Conservation (phyloP, 1,139 yeast genomes). For the Protomyces inundatus region DNA sequence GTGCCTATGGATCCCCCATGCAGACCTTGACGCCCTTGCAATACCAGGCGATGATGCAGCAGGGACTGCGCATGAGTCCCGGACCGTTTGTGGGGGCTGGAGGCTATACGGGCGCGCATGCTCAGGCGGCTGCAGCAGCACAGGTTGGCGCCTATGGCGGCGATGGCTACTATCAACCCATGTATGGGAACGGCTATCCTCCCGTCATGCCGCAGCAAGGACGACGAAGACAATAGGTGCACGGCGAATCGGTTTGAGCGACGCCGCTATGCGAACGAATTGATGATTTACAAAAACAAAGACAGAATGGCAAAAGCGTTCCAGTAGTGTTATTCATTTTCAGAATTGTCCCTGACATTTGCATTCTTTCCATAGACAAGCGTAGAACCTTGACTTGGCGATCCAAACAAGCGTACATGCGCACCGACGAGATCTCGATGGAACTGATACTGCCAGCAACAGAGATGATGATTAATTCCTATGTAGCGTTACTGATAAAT, state of each 20-base stretch:
- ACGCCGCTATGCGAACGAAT: background rate
- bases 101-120: background rate
- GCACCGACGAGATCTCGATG: too few relatives aligned
- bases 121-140: background rate
- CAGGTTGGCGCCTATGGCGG: background rate
- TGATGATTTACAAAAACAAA: too few relatives aligned
- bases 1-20: conserved; percentile 2
- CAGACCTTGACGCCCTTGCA: conserved; percentile 6
- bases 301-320: too few relatives aligned
- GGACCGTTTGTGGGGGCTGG: background rate
- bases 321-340: too few relatives aligned
- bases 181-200: background rate
- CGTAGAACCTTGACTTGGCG: too few relatives aligned
- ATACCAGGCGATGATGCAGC: conserved; percentile 22
- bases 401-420: too few relatives aligned
- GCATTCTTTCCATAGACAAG: too few relatives aligned
- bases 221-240: background rate
- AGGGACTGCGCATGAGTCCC: conserved; percentile 9
- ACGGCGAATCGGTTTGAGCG: background rate
- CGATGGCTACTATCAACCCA: background rate
- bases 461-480: too few relatives aligned
- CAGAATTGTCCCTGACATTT: too few relatives aligned
- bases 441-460: too few relatives aligned
- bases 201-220: background rate
- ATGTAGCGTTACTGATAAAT: too few relatives aligned